phyloP scores from a whole-genome alignment of 2,329 filamentous ascomycete genomes.

The Pseudogymnoascus sp. region DNA sequence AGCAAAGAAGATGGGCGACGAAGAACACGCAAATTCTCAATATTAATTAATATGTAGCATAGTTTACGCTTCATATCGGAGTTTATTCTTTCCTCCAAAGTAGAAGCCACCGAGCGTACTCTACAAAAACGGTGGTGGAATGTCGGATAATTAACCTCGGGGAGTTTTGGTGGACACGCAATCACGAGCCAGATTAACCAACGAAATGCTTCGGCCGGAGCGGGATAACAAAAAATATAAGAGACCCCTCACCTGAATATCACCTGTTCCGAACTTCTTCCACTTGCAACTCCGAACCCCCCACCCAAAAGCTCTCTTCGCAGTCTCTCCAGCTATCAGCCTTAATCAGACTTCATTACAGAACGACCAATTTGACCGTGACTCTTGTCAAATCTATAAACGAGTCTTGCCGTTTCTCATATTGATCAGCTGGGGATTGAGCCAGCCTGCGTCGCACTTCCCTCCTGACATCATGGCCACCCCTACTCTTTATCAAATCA shows the following conservation, averaged over 20 bases:
- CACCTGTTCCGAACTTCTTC: background rate
- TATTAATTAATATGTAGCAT: background rate
- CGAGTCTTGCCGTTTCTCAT: background rate
- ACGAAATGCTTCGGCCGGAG: background rate
- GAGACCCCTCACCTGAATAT: background rate
- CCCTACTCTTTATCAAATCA: constrained; percentile 8
- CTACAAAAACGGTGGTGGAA: background rate
- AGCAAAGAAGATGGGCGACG: background rate
- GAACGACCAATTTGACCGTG: background rate
- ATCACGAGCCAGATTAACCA: background rate
- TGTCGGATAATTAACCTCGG: background rate
- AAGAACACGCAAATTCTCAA: background rate
- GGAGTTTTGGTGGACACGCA: background rate
- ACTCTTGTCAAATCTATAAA: background rate
- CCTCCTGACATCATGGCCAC: background rate
- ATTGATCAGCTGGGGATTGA: background rate
- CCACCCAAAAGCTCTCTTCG: background rate
- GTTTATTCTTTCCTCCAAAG: background rate
- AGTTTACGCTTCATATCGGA: background rate
- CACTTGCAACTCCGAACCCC: background rate
- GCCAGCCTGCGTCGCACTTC: background rate
- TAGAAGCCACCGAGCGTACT: background rate
- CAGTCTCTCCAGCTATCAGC: too few relatives aligned
- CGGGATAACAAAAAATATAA: background rate
- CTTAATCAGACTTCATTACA: background rate